A percentile compares a stretch with the other conserved stretches of the same genome.
These are phyloP conservation scores for Pelargonium australe DNA, from an alignment of 441 rosid species.

Conservation along the genomic window DNA sequence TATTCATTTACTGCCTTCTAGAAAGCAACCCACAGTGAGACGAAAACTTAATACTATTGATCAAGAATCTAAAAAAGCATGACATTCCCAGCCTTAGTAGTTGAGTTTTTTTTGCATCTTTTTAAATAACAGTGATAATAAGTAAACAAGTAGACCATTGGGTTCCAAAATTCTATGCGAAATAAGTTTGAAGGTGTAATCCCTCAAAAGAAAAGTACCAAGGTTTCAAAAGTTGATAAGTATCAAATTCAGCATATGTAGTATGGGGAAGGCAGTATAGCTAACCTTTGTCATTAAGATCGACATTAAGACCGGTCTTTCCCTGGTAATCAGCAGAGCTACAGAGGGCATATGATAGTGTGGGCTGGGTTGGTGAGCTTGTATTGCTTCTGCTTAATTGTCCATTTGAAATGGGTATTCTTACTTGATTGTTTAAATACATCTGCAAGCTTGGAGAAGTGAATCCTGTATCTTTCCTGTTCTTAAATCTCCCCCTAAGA, in stretches of 20 bases:
- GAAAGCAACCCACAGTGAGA: background rate
- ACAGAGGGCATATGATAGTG: slow-evolving; percentile 18
- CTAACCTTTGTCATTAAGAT: slow-evolving; percentile 32
- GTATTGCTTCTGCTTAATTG: slow-evolving; percentile 22
- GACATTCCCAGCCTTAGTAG: background rate
- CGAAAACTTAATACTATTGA: background rate
- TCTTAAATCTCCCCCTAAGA: slow-evolving; percentile 48
- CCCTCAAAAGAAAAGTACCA: too few species aligned
- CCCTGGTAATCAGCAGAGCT: slow-evolving; percentile 19
- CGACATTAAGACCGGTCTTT: slow-evolving; percentile 20
- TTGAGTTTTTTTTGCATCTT: background rate
- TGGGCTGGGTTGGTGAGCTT: slow-evolving; percentile 24
- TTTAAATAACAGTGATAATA: background rate
- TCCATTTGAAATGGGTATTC: slow-evolving; percentile 27
- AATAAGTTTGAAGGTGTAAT: background rate
- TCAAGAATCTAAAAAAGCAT: background rate
- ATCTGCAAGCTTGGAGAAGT: slow-evolving; percentile 32
- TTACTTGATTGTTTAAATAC: slow-evolving; percentile 24
- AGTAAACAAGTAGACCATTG: background rate
- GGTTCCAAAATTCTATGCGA: background rate
- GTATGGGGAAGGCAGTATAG: background rate
- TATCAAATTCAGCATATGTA: background rate
- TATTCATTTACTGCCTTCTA: background rate
- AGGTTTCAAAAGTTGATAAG: background rate
- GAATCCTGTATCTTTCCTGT: slow-evolving; percentile 31